Evolutionary conservation across 495 filamentous ascomycete species (phyloP), one percentile per base, ranked within the genome.

Genomic region (Penicillium coprophilum): DNA sequence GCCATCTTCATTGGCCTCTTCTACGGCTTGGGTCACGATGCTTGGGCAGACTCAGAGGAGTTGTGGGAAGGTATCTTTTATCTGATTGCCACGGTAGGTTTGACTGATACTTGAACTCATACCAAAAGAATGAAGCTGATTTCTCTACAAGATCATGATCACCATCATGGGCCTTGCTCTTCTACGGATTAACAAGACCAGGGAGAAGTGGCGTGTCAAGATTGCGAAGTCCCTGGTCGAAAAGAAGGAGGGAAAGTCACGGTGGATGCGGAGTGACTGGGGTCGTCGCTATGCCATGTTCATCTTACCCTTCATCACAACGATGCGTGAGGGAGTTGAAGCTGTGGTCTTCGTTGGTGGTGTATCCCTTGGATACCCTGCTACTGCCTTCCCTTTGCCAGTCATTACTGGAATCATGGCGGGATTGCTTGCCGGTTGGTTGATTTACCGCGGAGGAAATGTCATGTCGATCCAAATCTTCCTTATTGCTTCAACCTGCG

Each of bases 151-250:
- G 36, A 38, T 38, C 53, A 87, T 91, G 69, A 90, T 91, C 66
- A 84, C 84, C 45, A 58, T 87, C 43, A 81, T 91, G 59, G 88
- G 88, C 46, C 82, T 82, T 21, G 86, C 86, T 20, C 78, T 91
- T 28, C 76, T 91, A 5, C 79, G 88, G n/a, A 80, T 91, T 40
- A 85, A 82, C 50, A 90, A 89, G 71, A 80, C 90, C 70, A 85
- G 88, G 64, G 86, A 87, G 55, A 89, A 89, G 67, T 91, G 88
- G 88, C 80, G 82, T n/a, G 75, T 83, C 55, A 89, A 88, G 77
- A 76, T 91, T 23, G 79, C 80, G n/a, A 76, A 76, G 55, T 75
- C 80, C 3, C 67, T 44, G 20, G 21, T 24, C 8, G 21, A 44
- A 23, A 44, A 44, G 17, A 15, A 6, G 1, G 40, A 44, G 6